Conservation (phyloP, 2,329 filamentous ascomycete genomes). For the Phialophora chinensis region DNA sequence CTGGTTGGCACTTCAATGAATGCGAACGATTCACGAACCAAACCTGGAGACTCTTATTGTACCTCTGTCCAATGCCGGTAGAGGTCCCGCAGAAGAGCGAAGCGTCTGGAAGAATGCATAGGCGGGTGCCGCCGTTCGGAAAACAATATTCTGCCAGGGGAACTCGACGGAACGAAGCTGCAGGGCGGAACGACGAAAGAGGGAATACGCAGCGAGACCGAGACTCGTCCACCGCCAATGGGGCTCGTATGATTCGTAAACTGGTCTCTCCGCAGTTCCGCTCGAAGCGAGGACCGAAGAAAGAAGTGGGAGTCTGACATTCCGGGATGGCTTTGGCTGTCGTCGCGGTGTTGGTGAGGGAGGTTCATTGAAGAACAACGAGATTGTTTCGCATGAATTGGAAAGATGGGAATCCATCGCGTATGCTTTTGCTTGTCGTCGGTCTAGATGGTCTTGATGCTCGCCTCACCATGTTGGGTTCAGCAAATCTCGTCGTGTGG, state of each 20-base stretch:
- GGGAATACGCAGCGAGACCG: slow-evolving; percentile 15
- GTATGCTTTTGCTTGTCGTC: too few species aligned
- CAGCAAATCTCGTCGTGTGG: background rate
- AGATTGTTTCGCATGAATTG: background rate
- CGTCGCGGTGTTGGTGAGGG: background rate
- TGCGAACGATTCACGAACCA: too few species aligned
- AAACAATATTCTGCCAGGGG: slow-evolving; percentile 3
- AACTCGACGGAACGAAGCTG: background rate
- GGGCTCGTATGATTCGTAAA: slow-evolving; percentile 9
- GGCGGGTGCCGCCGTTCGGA: background rate
- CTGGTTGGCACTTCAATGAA: too few species aligned
- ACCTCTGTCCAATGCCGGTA: too few species aligned
- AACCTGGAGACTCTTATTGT: too few species aligned
- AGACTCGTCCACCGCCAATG: background rate
- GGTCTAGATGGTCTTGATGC: background rate
- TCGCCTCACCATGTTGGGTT: background rate
- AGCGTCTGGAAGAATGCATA: slow-evolving; percentile 1
- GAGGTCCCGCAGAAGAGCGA: background rate
- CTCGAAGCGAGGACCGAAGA: background rate
- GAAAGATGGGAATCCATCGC: background rate
- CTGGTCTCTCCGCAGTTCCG: background rate
- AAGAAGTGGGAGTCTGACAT: background rate
- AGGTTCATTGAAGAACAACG: background rate
- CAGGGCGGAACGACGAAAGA: background rate
- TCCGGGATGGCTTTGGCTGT: background rate